Conservation (phyloP, 2,329 filamentous ascomycete species). For the Microdochium bolleyi region DNA sequence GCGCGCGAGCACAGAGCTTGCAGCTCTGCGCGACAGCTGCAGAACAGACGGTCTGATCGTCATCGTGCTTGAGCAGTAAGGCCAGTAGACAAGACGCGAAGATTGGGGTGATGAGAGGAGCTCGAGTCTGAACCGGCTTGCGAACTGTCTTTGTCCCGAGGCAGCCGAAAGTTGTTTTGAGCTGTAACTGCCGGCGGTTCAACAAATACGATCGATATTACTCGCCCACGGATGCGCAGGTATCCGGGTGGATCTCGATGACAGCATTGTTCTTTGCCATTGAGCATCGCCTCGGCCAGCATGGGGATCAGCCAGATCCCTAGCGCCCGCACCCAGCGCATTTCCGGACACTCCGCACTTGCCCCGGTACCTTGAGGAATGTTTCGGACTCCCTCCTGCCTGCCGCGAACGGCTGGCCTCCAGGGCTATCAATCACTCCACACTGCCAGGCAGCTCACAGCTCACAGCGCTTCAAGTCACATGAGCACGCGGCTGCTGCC, state of each 20-base stretch:
- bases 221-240: not conserved
- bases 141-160: not conserved
- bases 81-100: not conserved
- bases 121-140: not conserved
- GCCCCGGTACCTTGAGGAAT: not conserved
- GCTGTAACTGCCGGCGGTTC: not conserved
- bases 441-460: not conserved
- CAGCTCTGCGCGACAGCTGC: conserved; percentile 25
- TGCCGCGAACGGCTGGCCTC: not conserved
- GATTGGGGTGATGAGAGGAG: not conserved
- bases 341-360: not conserved
- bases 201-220: not conserved
- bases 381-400: too few species aligned
- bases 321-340: not conserved
- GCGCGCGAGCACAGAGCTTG: conserved; percentile 11
- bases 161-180: not conserved
- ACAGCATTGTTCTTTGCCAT: not conserved
- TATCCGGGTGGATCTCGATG: not conserved
- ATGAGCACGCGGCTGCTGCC: conserved; percentile 14
- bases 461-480: conserved; percentile 11
- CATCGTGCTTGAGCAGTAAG: conserved; percentile 6
- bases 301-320: not conserved
- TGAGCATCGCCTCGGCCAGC: not conserved
- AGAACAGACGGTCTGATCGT: conserved; percentile 28
- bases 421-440: not conserved